Evolutionary conservation across 23 red algal genomes (phyloP).

Genomic region (Gracilaria caudata): DNA sequence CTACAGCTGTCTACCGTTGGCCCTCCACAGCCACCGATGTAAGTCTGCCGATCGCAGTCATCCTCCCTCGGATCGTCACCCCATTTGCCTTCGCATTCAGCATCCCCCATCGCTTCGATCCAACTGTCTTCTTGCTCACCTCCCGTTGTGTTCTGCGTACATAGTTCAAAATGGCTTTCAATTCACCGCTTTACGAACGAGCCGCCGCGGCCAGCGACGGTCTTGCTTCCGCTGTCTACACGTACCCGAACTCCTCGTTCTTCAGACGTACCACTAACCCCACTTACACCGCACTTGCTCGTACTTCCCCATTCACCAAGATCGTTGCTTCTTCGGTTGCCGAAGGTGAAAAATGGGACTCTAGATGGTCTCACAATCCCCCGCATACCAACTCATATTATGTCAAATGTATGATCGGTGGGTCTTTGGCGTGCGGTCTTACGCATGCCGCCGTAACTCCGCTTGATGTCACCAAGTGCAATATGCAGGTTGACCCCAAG

Average conservation of each 20-base stretch:
- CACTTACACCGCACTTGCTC: not conserved
- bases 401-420: slow-evolving; percentile 82
- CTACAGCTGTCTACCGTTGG: not conserved
- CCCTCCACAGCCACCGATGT: slow-evolving; percentile 29
- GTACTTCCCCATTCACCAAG: slow-evolving; percentile 19
- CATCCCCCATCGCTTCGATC: not conserved
- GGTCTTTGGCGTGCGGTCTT: slow-evolving; percentile 73
- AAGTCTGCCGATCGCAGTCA: not conserved
- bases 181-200: slow-evolving; percentile 44
- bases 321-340: slow-evolving; percentile 67
- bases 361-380: slow-evolving; percentile 48
- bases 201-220: slow-evolving; percentile 22
- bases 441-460: slow-evolving; percentile 83
- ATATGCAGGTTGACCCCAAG: slow-evolving; percentile 80
- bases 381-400: slow-evolving; percentile 78
- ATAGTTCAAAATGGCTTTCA: slow-evolving; percentile 18
- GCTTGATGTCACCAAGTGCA: slow-evolving; percentile 81
- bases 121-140: not conserved
- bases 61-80: not conserved
- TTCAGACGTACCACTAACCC: slow-evolving; percentile 7
- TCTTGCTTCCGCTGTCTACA: slow-evolving; percentile 32
- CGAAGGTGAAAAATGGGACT: slow-evolving; percentile 62
- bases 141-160: not conserved
- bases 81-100: not conserved
- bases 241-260: slow-evolving; percentile 17